A percentile compares a stretch with the other conserved stretches of the same genome.
Evolutionary conservation across 768 basidiomycete genomes (phyloP).

Genomic region (Russula virescens): DNA sequence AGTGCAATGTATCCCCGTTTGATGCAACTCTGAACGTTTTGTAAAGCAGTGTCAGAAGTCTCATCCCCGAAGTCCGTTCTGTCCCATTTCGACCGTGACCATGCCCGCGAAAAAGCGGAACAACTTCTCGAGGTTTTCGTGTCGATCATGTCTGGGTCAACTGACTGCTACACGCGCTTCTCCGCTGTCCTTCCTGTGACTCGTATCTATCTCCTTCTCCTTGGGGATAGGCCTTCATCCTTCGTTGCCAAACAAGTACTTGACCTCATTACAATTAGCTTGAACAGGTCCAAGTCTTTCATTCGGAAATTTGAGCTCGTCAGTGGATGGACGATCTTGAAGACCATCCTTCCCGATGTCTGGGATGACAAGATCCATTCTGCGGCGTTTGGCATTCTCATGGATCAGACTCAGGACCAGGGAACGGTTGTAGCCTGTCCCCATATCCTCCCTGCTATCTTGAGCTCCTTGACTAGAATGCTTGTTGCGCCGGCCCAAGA

Average conservation of each 20-base stretch:
- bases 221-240: conserved; percentile 68
- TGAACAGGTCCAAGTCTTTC: conserved; percentile 56
- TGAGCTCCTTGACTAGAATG: conserved; percentile 61
- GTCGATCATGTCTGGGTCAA: conserved; percentile 49
- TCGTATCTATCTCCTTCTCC: conserved; percentile 70
- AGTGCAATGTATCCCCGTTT: conserved; percentile 22
- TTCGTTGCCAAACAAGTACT: conserved; percentile 55
- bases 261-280: conserved; percentile 50
- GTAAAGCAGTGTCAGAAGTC: conserved; percentile 17
- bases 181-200: conserved; percentile 68
- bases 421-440: conserved; percentile 47
- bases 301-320: conserved; percentile 77
- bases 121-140: conserved; percentile 62
- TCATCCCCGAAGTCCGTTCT: conserved; percentile 52
- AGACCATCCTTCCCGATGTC: conserved; percentile 52
- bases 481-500: conserved; percentile 29
- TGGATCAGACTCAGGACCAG: conserved; percentile 38
- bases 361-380: conserved; percentile 69
- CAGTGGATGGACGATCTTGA: conserved; percentile 76
- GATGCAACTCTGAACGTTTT: not conserved
- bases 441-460: conserved; percentile 64
- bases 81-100: conserved; percentile 47
- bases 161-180: conserved; percentile 59
- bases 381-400: conserved; percentile 62
- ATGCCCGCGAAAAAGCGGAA: conserved; percentile 55